Evolutionary conservation across 495 filamentous ascomycete genomes (phyloP).

Genomic region (Penicillium dipodomyicola): DNA sequence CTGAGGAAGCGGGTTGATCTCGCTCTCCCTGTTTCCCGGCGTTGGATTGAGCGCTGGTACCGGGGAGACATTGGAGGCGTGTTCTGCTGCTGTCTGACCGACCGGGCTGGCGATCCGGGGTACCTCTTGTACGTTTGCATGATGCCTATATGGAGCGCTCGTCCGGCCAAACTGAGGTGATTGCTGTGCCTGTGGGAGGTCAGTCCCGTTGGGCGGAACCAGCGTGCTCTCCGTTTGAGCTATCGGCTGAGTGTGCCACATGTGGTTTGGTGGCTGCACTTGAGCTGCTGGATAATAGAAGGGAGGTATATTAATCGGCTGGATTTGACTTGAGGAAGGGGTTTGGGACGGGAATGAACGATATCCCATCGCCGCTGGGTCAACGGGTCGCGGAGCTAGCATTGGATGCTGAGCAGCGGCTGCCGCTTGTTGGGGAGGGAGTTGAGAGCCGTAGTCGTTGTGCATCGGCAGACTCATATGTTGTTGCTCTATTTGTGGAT

Average conservation of each 20-base stretch:
- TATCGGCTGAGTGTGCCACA: constrained; percentile 12
- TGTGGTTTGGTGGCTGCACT: constrained; percentile 6
- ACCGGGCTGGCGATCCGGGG: constrained; percentile 13
- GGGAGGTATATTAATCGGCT: constrained; percentile 8
- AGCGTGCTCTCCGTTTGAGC: background rate
- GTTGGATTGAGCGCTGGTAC: background rate
- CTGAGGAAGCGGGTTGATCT: background rate
- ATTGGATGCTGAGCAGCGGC: constrained; percentile 35
- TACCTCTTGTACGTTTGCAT: constrained; percentile 1
- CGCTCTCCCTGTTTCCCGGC: background rate
- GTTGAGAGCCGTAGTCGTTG: constrained; percentile 20
- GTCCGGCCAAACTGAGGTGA: background rate
- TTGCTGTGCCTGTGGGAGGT: constrained; percentile 16
- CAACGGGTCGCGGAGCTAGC: constrained; percentile 35
- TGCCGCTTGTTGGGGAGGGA: constrained; percentile 30
- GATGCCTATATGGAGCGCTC: background rate
- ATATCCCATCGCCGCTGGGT: constrained; percentile 17
- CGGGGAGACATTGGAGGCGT: constrained; percentile 7
- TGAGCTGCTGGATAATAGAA: constrained; percentile 26
- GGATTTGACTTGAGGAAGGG: background rate
- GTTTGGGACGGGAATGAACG: constrained; percentile 3
- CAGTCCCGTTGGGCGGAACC: background rate
- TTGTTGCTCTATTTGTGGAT: constrained; percentile 24
- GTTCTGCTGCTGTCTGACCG: constrained; percentile 3
- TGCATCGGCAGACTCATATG: constrained; percentile 21